Conservation (phyloP, 352 stramenopile species). For the Pythium inflatum region DNA sequence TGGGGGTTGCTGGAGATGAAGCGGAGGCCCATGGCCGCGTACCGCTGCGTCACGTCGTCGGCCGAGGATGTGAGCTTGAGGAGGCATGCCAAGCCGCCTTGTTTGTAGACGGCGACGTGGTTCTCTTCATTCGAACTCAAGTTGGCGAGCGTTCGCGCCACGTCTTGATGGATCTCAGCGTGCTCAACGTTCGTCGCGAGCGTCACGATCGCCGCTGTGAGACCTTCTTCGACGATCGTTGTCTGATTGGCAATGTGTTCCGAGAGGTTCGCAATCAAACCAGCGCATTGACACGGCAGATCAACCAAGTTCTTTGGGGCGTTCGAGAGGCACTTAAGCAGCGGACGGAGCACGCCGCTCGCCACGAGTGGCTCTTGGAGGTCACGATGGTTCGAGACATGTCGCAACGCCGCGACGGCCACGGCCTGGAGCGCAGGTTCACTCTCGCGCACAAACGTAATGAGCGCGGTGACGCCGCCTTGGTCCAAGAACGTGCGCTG, state of each 20-base stretch:
- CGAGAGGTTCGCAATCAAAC: conserved; percentile 93
- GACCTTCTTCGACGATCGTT: conserved; percentile 91
- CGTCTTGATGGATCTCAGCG: conserved; percentile 95
- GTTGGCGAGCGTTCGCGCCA: conserved; percentile 91
- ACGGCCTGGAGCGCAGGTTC: conserved; percentile 91
- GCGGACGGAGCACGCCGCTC: conserved; percentile 74
- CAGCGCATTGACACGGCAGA: conserved; percentile 93
- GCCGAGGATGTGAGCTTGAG: conserved; percentile 86
- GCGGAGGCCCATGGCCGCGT: conserved; percentile 94
- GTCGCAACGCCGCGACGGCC: conserved; percentile 88
- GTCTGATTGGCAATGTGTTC: conserved; percentile 92
- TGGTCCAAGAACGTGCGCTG: conserved; percentile 88
- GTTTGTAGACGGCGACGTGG: conserved; percentile 91
- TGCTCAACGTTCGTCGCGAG: conserved; percentile 78
- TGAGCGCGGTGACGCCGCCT: conserved; percentile 85
- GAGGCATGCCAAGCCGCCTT: conserved; percentile 91
- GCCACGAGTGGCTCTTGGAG: conserved; percentile 91
- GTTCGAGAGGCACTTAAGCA: conserved; percentile 87
- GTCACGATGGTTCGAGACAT: conserved; percentile 80
- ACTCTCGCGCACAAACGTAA: conserved; percentile 87
- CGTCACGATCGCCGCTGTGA: conserved; percentile 80
- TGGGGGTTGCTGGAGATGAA: conserved; percentile 95
- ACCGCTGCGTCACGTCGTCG: conserved; percentile 94
- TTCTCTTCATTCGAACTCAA: conserved; percentile 95
- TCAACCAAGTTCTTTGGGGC: conserved; percentile 82